phyloP scores from a whole-genome alignment of 2,329 filamentous ascomycete species.

The Plenodomus lindquistii region DNA sequence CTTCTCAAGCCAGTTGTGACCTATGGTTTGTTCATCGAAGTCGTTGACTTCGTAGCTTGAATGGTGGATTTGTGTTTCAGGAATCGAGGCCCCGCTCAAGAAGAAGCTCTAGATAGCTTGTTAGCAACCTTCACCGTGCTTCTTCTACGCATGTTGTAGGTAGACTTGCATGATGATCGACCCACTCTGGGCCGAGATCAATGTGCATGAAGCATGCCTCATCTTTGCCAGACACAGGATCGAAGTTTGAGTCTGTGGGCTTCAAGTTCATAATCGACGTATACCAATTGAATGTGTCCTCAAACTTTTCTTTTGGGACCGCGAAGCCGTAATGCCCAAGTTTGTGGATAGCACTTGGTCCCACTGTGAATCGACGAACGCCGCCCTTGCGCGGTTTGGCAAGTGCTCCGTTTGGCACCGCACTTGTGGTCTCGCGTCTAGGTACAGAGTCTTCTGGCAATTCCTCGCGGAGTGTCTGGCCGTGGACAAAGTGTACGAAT shows the following conservation, averaged over 20 bases:
- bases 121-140: constrained; percentile 21
- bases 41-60: constrained; percentile 69
- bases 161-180: too few species aligned
- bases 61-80: constrained; percentile 57
- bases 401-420: neutral
- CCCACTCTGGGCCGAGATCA: constrained; percentile 44
- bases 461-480: neutral
- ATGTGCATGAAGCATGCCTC: constrained; percentile 55
- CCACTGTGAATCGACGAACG: constrained; percentile 49
- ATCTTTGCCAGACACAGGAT: constrained; percentile 37
- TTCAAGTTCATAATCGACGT: constrained; percentile 48
- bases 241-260: constrained; percentile 37
- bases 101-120: constrained; percentile 59
- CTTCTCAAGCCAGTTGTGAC: constrained; percentile 66
- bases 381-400: constrained; percentile 42
- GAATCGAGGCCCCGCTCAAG: constrained; percentile 42
- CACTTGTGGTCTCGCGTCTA: neutral
- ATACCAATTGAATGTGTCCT: constrained; percentile 45
- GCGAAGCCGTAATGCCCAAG: constrained; percentile 48
- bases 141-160: too few species aligned
- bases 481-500: constrained; percentile 1
- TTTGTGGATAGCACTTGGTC: constrained; percentile 49
- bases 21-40: constrained; percentile 68
- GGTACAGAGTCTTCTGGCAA: neutral
- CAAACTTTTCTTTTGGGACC: constrained; percentile 26